phyloP scores from a whole-genome alignment of 371 early-diverging fungal species.

The Rhizomucor pusillus region DNA sequence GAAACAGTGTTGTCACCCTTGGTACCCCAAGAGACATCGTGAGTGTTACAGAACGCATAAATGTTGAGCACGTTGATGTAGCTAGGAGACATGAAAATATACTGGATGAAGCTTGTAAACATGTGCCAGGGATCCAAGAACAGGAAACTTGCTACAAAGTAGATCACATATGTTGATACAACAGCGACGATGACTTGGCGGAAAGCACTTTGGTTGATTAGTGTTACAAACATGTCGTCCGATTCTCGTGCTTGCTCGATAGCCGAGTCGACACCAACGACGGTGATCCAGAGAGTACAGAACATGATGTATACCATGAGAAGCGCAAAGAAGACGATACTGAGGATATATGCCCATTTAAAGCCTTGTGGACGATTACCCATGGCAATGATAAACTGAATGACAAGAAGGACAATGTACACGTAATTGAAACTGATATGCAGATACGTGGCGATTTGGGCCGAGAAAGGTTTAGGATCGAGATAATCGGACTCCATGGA shows the following conservation, averaged over 20 bases:
- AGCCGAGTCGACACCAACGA: constrained; percentile 39
- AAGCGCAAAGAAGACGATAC: constrained; percentile 45
- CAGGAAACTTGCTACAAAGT: constrained; percentile 60
- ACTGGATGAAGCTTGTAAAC: constrained; percentile 64
- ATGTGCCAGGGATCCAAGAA: constrained; percentile 74
- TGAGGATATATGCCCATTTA: constrained; percentile 64
- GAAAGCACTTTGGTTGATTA: constrained; percentile 43
- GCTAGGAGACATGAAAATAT: constrained; percentile 58
- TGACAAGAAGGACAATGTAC: constrained; percentile 62
- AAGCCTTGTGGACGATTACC: constrained; percentile 86
- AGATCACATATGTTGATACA: constrained; percentile 67
- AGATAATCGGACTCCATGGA: constrained; percentile 26
- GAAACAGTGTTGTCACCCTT: constrained; percentile 77
- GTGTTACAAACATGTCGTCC: constrained; percentile 19
- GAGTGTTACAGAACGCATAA: constrained; percentile 72
- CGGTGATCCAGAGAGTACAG: constrained; percentile 54
- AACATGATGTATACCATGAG: constrained; percentile 65
- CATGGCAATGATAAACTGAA: constrained; percentile 70
- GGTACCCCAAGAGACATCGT: constrained; percentile 90
- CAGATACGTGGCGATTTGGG: constrained; percentile 32
- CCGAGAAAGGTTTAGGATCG: constrained; percentile 50
- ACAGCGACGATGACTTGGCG: constrained; percentile 60
- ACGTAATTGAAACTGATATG: constrained; percentile 53
- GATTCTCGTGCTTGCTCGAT: constrained; percentile 23
- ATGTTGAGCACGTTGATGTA: constrained; percentile 66